Percentiles rank a stretch among this genome's conserved stretches.
Conservation (phyloP, 495 filamentous ascomycete genomes). For the Pyronema domesticum region DNA sequence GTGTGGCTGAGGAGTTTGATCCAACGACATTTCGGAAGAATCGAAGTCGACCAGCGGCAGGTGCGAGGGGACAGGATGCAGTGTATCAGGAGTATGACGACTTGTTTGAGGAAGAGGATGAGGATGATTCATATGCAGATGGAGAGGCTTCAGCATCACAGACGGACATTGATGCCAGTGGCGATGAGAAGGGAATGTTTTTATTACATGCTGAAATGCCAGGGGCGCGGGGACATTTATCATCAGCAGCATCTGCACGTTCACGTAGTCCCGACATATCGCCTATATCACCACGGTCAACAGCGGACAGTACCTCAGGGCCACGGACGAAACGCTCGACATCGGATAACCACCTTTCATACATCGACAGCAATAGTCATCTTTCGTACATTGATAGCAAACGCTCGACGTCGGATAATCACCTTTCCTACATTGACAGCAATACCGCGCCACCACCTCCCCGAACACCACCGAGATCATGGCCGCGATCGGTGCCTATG, state of each 20-base stretch:
- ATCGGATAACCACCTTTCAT: no score
- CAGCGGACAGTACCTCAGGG: no score
- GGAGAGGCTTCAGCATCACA: neutral
- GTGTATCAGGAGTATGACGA: constrained; percentile 25
- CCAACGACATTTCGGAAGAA: constrained; percentile 24
- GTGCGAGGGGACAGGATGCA: constrained; percentile 19
- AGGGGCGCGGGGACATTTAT: no score
- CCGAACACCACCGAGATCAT: constrained; percentile 1
- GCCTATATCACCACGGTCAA: no score
- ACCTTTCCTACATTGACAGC: no score
- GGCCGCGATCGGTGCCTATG: constrained; percentile 1
- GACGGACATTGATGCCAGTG: neutral
- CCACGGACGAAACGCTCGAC: no score
- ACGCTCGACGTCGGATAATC: no score
- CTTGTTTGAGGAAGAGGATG: constrained; percentile 14
- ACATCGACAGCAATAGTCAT: no score
- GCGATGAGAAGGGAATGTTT: neutral
- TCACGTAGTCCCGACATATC: no score
- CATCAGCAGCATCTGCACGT: no score
- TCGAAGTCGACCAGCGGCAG: constrained; percentile 16
- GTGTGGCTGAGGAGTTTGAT: constrained; percentile 17
- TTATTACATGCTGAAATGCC: no score
- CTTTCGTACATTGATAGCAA: no score
- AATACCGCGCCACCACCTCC: neutral
- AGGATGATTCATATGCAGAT: constrained; percentile 1